Conservation (phyloP, 2,329 filamentous ascomycete species). For the Trichoderma koningii region DNA sequence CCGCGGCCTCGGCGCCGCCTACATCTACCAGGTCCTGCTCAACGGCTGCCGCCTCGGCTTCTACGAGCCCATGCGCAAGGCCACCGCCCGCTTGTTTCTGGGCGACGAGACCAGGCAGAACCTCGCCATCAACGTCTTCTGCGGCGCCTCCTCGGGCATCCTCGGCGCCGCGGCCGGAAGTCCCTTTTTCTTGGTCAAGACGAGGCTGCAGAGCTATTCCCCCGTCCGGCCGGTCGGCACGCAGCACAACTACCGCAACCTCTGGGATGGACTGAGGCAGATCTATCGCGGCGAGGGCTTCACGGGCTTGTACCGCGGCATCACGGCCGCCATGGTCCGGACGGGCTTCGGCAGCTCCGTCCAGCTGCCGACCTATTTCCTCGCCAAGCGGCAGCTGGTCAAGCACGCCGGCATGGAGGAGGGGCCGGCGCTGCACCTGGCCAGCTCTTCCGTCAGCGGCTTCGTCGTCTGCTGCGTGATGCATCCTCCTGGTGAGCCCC, state of each 20-base stretch:
- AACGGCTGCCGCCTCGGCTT: conserved; percentile 97
- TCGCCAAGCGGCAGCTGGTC: conserved; percentile 84
- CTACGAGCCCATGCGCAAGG: conserved; percentile 88
- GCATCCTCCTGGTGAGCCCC: conserved; percentile 80
- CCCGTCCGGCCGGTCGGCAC: conserved; percentile 92
- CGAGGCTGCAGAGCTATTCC: conserved; percentile 89
- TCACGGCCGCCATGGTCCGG: conserved; percentile 90
- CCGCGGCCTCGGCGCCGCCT: conserved; percentile 86
- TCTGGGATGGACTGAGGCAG: conserved; percentile 75
- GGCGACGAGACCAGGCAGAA: conserved; percentile 75
- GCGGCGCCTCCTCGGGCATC: conserved; percentile 84
- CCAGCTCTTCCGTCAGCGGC: conserved; percentile 85
- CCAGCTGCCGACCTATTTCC: conserved; percentile 96
- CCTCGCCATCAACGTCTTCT: conserved; percentile 89
- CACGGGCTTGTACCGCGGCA: conserved; percentile 82
- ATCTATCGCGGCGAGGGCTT: conserved; percentile 80
- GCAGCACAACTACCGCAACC: conserved; percentile 90
- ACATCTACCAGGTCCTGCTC: conserved; percentile 92
- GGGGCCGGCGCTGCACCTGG: conserved; percentile 82
- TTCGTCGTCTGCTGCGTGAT: conserved; percentile 98
- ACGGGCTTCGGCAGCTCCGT: conserved; percentile 96
- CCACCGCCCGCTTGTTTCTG: conserved; percentile 69
- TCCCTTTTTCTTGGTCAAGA: conserved; percentile 98
- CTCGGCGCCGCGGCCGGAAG: conserved; percentile 91
- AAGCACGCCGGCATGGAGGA: conserved; percentile 87